A percentile compares a stretch with the other conserved stretches of the same genome.
phyloP scores from a whole-genome alignment of 495 filamentous ascomycete species.

The Neurospora pannonica region DNA sequence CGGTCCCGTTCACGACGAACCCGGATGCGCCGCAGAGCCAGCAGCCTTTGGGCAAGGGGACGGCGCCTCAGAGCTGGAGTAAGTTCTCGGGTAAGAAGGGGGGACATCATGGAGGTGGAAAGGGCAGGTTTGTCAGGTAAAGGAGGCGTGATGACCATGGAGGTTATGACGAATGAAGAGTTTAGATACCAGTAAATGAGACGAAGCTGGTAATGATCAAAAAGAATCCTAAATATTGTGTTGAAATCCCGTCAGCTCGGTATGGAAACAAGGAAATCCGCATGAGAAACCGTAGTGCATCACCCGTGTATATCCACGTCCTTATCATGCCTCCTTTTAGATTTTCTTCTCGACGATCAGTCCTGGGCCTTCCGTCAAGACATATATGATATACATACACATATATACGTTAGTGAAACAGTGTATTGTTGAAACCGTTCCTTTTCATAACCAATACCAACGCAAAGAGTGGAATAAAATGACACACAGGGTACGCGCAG shows the following conservation, averaged over 20 bases:
- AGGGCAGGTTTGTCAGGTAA: not conserved
- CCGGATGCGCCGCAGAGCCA: constrained; percentile 9
- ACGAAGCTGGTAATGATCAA: not conserved
- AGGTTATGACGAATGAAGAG: not conserved
- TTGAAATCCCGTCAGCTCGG: not conserved
- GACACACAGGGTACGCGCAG: not conserved
- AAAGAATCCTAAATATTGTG: not conserved
- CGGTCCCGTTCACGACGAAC: constrained; percentile 21
- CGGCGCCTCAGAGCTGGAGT: constrained; percentile 22
- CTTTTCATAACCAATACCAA: not conserved
- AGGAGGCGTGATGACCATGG: not conserved
- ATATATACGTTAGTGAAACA: not conserved
- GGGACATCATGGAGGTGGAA: not conserved
- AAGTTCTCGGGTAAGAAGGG: not conserved
- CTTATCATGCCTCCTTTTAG: not conserved
- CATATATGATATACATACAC: not conserved
- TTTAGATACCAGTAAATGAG: not conserved
- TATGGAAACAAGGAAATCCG: not conserved
- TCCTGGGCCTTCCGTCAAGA: not conserved
- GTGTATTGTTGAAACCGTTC: not conserved
- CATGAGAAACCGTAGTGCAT: not conserved
- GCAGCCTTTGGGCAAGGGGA: constrained; percentile 18
- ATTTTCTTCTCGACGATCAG: not conserved
- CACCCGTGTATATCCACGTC: not conserved
- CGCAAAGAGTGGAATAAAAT: not conserved